These are phyloP conservation scores for Trifolium fragiferum DNA, from an alignment of 306 rosid genomes.

Conservation along the genomic window DNA sequence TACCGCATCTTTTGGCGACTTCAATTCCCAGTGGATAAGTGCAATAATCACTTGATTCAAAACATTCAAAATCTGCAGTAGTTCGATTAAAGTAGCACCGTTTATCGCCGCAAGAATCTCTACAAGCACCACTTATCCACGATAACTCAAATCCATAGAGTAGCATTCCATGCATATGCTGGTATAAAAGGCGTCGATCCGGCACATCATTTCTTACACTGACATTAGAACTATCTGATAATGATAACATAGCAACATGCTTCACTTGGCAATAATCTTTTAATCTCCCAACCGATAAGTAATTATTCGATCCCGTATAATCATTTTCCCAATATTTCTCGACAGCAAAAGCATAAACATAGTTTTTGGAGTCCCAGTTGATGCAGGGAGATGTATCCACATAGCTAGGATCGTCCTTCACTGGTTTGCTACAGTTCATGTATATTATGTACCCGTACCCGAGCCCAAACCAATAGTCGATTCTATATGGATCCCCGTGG, in stretches of 20 bases:
- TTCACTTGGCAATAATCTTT: neutral
- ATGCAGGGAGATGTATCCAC: slow-evolving; percentile 30
- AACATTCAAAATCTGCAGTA: neutral
- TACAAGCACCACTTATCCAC: neutral
- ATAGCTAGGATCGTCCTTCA: neutral
- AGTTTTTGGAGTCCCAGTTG: neutral
- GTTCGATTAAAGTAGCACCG: fast-evolving
- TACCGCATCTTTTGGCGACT: neutral
- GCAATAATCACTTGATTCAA: neutral
- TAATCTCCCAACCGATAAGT: neutral
- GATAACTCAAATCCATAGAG: slow-evolving; percentile 25
- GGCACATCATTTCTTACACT: neutral
- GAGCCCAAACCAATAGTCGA: fast-evolving
- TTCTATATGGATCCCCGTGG: neutral
- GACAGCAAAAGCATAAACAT: slow-evolving; percentile 17
- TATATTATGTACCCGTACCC: neutral
- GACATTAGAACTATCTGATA: neutral
- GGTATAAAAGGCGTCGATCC: neutral
- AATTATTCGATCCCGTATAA: neutral
- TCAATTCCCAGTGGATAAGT: neutral
- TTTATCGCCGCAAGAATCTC: neutral
- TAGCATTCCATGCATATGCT: neutral
- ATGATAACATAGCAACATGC: neutral
- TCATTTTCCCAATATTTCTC: too few relatives aligned
- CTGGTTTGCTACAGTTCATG: slow-evolving; percentile 31